Evolutionary conservation across 495 filamentous ascomycete genomes (phyloP), one percentile per base, ranked within the genome.

Genomic region (Aspergillus hancockii): DNA sequence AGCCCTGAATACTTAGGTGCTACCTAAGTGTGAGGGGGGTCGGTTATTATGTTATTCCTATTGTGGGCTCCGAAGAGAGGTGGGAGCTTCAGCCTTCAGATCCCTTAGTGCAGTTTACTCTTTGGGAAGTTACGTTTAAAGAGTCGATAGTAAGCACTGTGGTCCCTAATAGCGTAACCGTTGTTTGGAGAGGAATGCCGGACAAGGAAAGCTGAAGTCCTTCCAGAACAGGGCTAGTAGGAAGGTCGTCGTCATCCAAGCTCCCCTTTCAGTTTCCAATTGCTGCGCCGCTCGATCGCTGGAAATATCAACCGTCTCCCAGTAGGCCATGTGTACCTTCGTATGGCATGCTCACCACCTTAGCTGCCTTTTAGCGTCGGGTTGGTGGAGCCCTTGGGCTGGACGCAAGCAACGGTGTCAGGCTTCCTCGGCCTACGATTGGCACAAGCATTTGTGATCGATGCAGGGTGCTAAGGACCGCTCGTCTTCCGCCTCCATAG

Each of bases 401-500:
- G 54, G 57, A 52, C 58, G 59, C 52, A 64, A 50, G 58, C 57
- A 67, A 68, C 63, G 61, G 62, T 63, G 63, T 55, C 64, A 68
- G 60, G 51, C 22, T 55, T 49, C 36, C 19, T 30, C n/a, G 16
- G 30, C 28, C 22, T 57, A 47, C 49, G 18, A 67, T 71, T 74
- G 68, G 67, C 55, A 59, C 60, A 46, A 36, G 16, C 50, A 56
- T 47, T 56, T 54, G 52, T 70, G 70, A 75, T 76, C 67, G 70
- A 73, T 73, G 73, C 70, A 75, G 73, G 71, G 73, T 72, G 73
- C 55, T 66, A 45, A 57, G 60, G 64, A 52, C 55, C 30, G 62
- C 56, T 23, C 55, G 58, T 57, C 54, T 60, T 67, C 55, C 59
- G 57, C 56, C 53, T 59, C 46, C 57, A 57, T 52, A 55, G 49